Evolutionary conservation across 106 monocot species (phyloP).

Genomic region (Dendrobium catenatum): DNA sequence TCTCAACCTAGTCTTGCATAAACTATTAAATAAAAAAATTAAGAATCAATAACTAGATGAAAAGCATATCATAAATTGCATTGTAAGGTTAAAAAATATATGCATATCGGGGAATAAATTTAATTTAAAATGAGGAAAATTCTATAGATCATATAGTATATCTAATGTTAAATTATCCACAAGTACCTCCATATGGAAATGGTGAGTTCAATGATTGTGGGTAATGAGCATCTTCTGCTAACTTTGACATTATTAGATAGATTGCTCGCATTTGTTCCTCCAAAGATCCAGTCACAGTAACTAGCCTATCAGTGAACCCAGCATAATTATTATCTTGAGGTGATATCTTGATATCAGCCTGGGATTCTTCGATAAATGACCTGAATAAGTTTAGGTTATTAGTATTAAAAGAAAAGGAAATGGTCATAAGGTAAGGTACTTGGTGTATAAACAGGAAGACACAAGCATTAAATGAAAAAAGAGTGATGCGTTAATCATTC

Average conservation of each 20-base stretch:
- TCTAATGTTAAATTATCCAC: neutral
- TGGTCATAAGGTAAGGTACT: neutral
- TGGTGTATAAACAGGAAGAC: neutral
- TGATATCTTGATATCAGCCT: constrained; percentile 97
- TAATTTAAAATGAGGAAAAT: constrained; percentile 2
- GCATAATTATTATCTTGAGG: constrained; percentile 79
- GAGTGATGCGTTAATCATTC: neutral
- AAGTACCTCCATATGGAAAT: constrained; percentile 78
- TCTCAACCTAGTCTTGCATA: neutral
- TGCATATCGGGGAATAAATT: neutral
- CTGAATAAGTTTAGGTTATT: constrained; percentile 29
- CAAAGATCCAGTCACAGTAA: constrained; percentile 75
- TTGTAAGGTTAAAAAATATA: neutral
- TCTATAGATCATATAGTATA: neutral
- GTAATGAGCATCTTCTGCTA: constrained; percentile 84
- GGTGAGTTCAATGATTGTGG: constrained; percentile 62
- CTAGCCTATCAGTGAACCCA: constrained; percentile 83
- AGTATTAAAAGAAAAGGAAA: neutral
- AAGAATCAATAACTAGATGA: neutral
- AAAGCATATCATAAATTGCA: neutral
- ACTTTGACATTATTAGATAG: constrained; percentile 66
- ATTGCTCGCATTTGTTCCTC: constrained; percentile 78
- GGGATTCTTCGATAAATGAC: constrained; percentile 90
- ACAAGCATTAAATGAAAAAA: neutral
- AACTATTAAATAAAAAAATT: neutral